Base-by-base conservation (phyloP, 1,284 basidiomycete genomes). In the Neonothopanus nambi region DNA sequence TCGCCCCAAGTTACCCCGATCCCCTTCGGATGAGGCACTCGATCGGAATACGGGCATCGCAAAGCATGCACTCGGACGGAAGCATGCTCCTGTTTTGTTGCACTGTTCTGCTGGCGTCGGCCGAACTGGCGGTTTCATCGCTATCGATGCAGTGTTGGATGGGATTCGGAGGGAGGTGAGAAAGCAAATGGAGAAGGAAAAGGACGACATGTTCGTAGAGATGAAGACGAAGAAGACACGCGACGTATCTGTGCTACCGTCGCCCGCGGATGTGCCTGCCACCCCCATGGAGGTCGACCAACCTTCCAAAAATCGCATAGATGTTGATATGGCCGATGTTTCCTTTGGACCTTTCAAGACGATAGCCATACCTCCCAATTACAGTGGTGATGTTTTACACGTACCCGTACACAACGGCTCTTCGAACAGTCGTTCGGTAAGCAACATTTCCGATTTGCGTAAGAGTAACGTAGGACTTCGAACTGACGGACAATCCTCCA, bases 91-190 rank as follows among this genome's bases (percentile, higher is more conserved):
- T 0, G 78, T 91, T 12, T 64, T 92, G 37, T 66, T 92, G 55
- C 87, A 91, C 71, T 95, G 93, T 65, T 94, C 92, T 17, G 94
- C 94, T 0, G 94, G 94, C 13, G 92, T 96, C 3, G 94, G 94
- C 0, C 80, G 94, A 36, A 97, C 95, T 0, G 94, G 94, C 21
- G 91, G 91, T 37, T 97, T 91, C 68, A 94, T 97, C 64, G 84
- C 91, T 11, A 82, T 95, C 3, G 93, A 95, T 68, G 88, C 93
- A 1, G 78, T 95, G 36, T 72, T 95, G 39, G 92, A 95, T 64
- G 88, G 83, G 0, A 73, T 96, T 2, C 74, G 82, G 56, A 70
- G 80, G 37, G 91, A 93, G 67, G 63, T 88, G 63, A 68, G 72
- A 54, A 76, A 63, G 49, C 21, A 30, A 3, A 2, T 33, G 30